These are phyloP conservation scores for Mucor piriformis DNA, from an alignment of 371 early-diverging fungal species.

Conservation along the genomic window DNA sequence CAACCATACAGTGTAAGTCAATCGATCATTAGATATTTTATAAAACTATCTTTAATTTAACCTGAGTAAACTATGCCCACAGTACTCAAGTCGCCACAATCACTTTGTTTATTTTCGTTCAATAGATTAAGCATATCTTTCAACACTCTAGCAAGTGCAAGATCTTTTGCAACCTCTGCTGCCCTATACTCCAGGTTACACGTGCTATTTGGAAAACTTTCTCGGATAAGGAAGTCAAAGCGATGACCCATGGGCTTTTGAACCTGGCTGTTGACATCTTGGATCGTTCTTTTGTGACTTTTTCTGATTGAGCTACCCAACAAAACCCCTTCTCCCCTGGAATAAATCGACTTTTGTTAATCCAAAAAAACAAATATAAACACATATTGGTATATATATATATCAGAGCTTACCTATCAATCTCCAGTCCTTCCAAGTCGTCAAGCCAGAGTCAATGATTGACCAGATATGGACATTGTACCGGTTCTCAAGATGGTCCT, in stretches of 20 bases:
- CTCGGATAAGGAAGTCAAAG: slow-evolving; percentile 15
- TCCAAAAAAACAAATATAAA: slow-evolving; percentile 24
- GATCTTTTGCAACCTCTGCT: slow-evolving; percentile 17
- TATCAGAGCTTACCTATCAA: slow-evolving; percentile 18
- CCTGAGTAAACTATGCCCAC: slow-evolving; percentile 20
- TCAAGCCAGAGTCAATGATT: slow-evolving; percentile 19
- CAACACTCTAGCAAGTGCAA: slow-evolving; percentile 23
- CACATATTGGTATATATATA: slow-evolving; percentile 19
- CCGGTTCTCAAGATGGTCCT: too few relatives aligned
- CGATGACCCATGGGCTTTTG: slow-evolving; percentile 15
- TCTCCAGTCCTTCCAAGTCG: slow-evolving; percentile 21
- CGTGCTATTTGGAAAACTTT: slow-evolving; percentile 12
- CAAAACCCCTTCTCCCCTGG: slow-evolving; percentile 21
- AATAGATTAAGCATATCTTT: slow-evolving; percentile 24
- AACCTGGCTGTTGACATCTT: slow-evolving; percentile 19
- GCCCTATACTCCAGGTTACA: slow-evolving; percentile 20
- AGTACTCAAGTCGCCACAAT: slow-evolving; percentile 13
- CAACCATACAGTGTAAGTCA: slow-evolving; percentile 12
- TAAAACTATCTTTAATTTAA: slow-evolving; percentile 18
- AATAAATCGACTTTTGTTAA: slow-evolving; percentile 21
- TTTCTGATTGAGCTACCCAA: slow-evolving; percentile 21
- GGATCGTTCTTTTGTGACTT: slow-evolving; percentile 20
- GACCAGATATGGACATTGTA: too few relatives aligned
- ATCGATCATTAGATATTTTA: slow-evolving; percentile 13
- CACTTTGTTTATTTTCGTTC: slow-evolving; percentile 12